These are phyloP conservation scores for Smittium mucronatum DNA, from an alignment of 371 early-diverging fungal species.

Conservation along the genomic window DNA sequence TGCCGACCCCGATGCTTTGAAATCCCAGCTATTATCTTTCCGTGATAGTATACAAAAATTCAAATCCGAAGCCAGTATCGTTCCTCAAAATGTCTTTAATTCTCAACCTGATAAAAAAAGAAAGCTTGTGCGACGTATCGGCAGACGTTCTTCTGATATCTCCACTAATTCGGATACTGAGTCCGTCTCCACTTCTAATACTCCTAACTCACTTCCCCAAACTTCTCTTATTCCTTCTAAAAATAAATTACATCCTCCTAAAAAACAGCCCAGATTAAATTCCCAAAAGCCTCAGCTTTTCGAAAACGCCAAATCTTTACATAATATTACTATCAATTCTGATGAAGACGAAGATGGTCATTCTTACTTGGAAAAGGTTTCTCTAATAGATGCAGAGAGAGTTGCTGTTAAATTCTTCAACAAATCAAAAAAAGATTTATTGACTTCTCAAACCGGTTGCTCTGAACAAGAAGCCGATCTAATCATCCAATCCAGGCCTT, in stretches of 20 bases:
- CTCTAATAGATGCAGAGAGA: slow-evolving; percentile 28
- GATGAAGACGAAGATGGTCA: slow-evolving; percentile 12
- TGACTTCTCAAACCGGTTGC: slow-evolving; percentile 50
- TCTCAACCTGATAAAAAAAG: background rate
- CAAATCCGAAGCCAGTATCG: background rate
- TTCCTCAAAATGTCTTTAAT: background rate
- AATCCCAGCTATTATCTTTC: background rate
- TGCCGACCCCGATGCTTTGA: background rate
- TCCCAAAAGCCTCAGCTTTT: background rate
- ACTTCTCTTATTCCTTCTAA: too few relatives aligned
- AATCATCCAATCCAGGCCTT: slow-evolving; percentile 47
- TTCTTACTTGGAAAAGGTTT: slow-evolving; percentile 10
- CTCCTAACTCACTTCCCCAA: background rate
- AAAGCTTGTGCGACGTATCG: background rate
- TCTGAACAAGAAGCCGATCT: slow-evolving; percentile 43
- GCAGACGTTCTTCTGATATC: background rate
- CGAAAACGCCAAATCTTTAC: too few relatives aligned
- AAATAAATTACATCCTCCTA: background rate
- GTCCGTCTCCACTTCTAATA: background rate
- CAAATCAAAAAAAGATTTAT: slow-evolving; percentile 36
- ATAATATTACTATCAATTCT: background rate
- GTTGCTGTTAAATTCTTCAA: slow-evolving; percentile 55
- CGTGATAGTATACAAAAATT: background rate
- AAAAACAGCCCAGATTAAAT: background rate
- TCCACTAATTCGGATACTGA: background rate